Conservation (phyloP, 306 rosid genomes). For the Pyrus betulifolia region DNA sequence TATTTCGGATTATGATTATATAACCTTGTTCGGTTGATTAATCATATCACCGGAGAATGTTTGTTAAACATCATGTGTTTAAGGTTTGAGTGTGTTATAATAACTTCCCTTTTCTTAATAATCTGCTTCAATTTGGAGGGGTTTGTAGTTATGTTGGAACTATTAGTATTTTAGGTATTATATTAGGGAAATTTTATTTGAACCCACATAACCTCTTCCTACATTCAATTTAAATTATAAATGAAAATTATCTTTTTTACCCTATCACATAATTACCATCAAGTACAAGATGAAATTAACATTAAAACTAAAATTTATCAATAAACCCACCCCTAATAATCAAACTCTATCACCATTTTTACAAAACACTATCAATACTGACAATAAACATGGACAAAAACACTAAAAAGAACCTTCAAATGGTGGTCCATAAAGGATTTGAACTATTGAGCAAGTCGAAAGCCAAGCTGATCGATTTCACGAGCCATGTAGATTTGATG, state of each 20-base stretch:
- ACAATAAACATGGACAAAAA: conserved; percentile 79
- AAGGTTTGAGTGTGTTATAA: not conserved
- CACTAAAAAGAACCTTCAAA: conserved; percentile 76
- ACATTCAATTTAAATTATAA: no score
- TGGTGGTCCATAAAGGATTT: conserved; percentile 65
- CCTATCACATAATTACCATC: no score
- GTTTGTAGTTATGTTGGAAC: no score
- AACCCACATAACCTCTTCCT: no score
- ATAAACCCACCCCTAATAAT: no score
- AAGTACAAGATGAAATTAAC: no score
- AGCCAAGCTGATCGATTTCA: conserved; percentile 70
- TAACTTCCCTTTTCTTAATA: not conserved
- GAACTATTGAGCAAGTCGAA: conserved; percentile 29
- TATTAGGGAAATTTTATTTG: no score
- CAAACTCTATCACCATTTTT: no score
- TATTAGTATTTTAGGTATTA: no score
- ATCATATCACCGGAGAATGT: not conserved
- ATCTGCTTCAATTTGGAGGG: not conserved
- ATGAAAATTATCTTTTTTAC: no score
- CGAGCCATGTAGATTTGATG: conserved; percentile 53
- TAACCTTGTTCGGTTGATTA: not conserved
- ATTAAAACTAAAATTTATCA: no score
- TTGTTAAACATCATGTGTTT: not conserved
- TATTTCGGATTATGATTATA: not conserved
- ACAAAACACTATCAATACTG: conserved; percentile 13